A percentile compares a stretch with the other conserved stretches of the same genome.
Conservation (phyloP, 345 rosid species). For the Corchorus capsularis region DNA sequence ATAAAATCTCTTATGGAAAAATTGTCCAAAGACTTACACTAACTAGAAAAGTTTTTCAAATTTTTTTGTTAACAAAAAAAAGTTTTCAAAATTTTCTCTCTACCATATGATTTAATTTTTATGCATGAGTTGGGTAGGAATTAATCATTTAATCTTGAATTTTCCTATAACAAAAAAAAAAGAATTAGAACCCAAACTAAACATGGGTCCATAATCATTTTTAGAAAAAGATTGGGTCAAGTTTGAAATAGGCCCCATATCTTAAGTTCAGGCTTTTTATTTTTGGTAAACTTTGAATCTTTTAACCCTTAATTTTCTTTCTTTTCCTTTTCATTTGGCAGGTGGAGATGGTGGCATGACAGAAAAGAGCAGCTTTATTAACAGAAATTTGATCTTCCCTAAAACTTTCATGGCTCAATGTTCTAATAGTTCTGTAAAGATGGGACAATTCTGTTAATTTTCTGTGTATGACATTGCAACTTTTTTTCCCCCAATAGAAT, state of each 20-base stretch:
- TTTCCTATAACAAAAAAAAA: too few relatives aligned
- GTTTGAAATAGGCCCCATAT: neutral
- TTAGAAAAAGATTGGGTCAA: neutral
- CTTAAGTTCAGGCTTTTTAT: too few relatives aligned
- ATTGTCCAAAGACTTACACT: too few relatives aligned
- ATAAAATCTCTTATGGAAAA: neutral
- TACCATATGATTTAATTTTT: too few relatives aligned
- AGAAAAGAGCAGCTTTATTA: constrained; percentile 61
- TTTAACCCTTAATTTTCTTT: too few relatives aligned
- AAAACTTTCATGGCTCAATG: neutral
- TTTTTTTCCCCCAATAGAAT: neutral
- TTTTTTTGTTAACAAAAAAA: neutral
- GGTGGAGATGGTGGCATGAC: constrained; percentile 88
- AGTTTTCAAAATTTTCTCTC: too few relatives aligned
- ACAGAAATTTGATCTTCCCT: neutral
- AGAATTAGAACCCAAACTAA: neutral
- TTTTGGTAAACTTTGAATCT: too few relatives aligned
- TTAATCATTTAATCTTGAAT: neutral
- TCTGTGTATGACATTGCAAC: neutral
- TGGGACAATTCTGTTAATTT: neutral
- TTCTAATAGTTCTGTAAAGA: neutral
- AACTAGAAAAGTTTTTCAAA: too few relatives aligned
- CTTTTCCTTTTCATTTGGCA: constrained; percentile 31
- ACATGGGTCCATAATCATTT: neutral
- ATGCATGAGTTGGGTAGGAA: too few relatives aligned